A percentile compares a stretch with the other conserved stretches of the same genome.
phyloP scores from a whole-genome alignment of 139 green algal genomes.

The Desmodesmus armatus region DNA sequence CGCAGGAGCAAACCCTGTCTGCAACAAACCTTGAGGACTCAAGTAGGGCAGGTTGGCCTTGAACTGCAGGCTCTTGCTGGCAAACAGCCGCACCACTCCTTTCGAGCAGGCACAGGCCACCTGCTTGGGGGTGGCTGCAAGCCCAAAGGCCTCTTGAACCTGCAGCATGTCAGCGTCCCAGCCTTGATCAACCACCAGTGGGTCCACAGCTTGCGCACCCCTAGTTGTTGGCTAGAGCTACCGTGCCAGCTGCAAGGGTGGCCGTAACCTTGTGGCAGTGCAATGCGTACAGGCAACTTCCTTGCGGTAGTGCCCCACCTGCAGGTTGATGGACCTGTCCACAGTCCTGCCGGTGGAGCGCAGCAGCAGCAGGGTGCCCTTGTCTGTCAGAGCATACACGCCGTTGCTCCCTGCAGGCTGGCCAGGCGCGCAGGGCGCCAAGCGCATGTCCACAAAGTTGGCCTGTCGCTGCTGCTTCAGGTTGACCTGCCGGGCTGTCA shows the following conservation, averaged over 20 bases:
- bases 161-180: conserved; percentile 15
- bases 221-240: no score
- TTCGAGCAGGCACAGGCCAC: conserved; percentile 59
- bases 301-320: conserved; percentile 39
- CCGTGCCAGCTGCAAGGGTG: background rate
- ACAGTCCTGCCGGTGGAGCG: conserved; percentile 41
- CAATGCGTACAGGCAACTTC: background rate
- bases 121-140: conserved; percentile 48
- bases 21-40: no score
- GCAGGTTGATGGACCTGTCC: conserved; percentile 61
- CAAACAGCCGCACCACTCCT: conserved; percentile 66
- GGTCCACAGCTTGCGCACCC: no score
- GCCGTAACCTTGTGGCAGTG: background rate
- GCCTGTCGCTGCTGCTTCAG: conserved; percentile 50
- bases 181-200: background rate
- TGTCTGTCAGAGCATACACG: conserved; percentile 56
- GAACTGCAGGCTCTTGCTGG: conserved; percentile 49
- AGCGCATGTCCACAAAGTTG: conserved; percentile 52
- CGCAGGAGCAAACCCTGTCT: no score
- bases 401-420: conserved; percentile 24
- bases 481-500: conserved; percentile 46
- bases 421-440: background rate
- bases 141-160: conserved; percentile 49
- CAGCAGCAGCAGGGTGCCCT: conserved; percentile 57
- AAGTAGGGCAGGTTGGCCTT: conserved; percentile 32